These are phyloP conservation scores for Hamamelis virginiana DNA, from an alignment of 164 flowering plant genomes.

Conservation along the genomic window DNA sequence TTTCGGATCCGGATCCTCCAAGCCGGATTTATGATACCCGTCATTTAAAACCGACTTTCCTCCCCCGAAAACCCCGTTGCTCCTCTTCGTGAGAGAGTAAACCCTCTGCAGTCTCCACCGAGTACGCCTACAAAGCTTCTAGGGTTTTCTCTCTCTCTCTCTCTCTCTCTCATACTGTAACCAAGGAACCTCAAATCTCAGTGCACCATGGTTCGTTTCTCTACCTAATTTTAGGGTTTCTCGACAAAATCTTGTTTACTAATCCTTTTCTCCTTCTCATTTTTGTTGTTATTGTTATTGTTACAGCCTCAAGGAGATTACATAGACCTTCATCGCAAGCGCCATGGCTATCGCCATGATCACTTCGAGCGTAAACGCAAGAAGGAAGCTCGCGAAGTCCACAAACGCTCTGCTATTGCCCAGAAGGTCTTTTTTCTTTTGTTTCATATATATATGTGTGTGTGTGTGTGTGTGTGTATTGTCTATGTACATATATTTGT, in stretches of 20 bases:
- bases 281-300: slow-evolving; percentile 3
- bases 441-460: not conserved
- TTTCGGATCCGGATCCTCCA: too few relatives aligned
- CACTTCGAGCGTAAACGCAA: slow-evolving; percentile 93
- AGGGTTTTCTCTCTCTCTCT: not conserved
- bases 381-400: slow-evolving; percentile 95
- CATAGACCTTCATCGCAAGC: slow-evolving; percentile 83
- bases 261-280: not conserved
- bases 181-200: not conserved
- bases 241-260: not conserved
- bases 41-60: too few relatives aligned
- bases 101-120: too few relatives aligned
- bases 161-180: not conserved
- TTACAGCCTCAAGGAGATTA: slow-evolving; percentile 97
- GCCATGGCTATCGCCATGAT: slow-evolving; percentile 84
- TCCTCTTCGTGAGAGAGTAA: too few relatives aligned
- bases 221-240: not conserved
- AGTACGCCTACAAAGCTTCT: not conserved
- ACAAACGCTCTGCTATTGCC: slow-evolving; percentile 67
- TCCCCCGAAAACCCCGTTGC: too few relatives aligned
- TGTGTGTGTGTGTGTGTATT: not conserved
- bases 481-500: not conserved
- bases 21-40: too few relatives aligned
- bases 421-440: slow-evolving; percentile 49
- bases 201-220: not conserved